Conservation (phyloP, 2,329 filamentous ascomycete genomes). For the Fusarium keratoplasticum region DNA sequence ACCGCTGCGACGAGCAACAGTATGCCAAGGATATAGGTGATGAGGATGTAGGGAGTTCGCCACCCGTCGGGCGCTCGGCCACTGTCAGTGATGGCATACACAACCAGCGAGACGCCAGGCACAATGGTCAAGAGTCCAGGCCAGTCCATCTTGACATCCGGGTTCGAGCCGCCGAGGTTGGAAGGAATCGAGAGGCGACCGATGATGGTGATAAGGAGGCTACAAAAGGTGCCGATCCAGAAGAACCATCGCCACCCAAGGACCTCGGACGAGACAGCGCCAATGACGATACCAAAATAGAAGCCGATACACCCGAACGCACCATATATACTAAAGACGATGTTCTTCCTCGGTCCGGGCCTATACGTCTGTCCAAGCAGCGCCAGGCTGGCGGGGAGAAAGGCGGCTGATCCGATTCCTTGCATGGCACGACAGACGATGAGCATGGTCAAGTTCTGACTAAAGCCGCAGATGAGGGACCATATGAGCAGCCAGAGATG, state of each 20-base stretch:
- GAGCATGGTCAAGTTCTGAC: conserved; percentile 72
- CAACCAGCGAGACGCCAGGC: conserved; percentile 73
- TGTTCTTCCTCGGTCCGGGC: conserved; percentile 77
- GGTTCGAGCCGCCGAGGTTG: conserved; percentile 44
- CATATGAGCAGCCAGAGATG: conserved; percentile 74
- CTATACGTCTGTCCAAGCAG: conserved; percentile 75
- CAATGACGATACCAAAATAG: conserved; percentile 74
- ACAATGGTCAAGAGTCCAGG: conserved; percentile 70
- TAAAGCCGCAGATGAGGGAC: conserved; percentile 77
- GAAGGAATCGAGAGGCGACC: conserved; percentile 54
- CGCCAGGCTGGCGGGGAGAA: conserved; percentile 73
- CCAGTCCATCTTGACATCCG: conserved; percentile 72
- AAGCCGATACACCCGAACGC: conserved; percentile 69
- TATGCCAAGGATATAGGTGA: conserved; percentile 72
- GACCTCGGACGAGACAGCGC: conserved; percentile 71
- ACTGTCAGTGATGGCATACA: conserved; percentile 80
- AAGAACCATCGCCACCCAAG: conserved; percentile 77
- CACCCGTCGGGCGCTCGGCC: conserved; percentile 76
- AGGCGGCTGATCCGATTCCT: conserved; percentile 77
- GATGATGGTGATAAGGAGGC: conserved; percentile 61
- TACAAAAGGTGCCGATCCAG: conserved; percentile 66
- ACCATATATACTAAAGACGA: conserved; percentile 71
- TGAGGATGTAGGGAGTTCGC: conserved; percentile 76
- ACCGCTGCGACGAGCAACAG: conserved; percentile 69
- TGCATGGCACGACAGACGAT: conserved; percentile 79